A percentile compares a stretch with the other conserved stretches of the same genome.
Evolutionary conservation across 805 yeast genomes (phyloP).

Genomic region (Nakazawaea ishiwadae): DNA sequence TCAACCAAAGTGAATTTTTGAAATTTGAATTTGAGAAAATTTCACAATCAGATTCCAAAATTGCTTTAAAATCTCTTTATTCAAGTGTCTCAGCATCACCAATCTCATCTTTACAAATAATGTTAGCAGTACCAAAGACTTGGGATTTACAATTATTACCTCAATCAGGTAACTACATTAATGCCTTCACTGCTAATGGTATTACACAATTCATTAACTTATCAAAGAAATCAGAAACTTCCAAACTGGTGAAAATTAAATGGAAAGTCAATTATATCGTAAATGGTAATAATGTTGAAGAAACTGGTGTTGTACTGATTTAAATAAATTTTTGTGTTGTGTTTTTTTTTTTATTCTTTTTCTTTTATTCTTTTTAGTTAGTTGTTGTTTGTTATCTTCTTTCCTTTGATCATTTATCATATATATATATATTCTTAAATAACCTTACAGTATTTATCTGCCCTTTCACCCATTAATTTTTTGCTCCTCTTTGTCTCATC

Average conservation of each 20-base stretch:
- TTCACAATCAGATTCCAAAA: slow-evolving; percentile 30
- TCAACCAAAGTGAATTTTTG: slow-evolving; percentile 41
- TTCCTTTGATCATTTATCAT: too few relatives aligned
- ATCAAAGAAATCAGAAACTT: slow-evolving; percentile 25
- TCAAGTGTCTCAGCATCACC: slow-evolving; percentile 44
- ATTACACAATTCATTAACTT: slow-evolving; percentile 48
- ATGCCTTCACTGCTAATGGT: slow-evolving; percentile 42
- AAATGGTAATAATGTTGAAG: slow-evolving; percentile 45
- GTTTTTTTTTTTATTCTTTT: neutral
- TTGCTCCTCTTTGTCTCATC: too few relatives aligned
- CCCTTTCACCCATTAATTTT: too few relatives aligned
- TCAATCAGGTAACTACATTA: slow-evolving; percentile 52
- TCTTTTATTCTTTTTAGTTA: neutral
- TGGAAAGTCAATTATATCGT: slow-evolving; percentile 63
- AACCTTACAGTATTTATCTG: too few relatives aligned
- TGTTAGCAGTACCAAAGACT: slow-evolving; percentile 68
- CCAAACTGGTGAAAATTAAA: slow-evolving; percentile 55
- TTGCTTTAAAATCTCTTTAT: slow-evolving; percentile 43
- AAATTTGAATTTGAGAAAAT: slow-evolving; percentile 42
- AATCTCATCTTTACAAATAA: slow-evolving; percentile 48
- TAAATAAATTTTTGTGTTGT: neutral
- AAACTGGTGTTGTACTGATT: slow-evolving; percentile 45
- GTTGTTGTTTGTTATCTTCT: too few relatives aligned
- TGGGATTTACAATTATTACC: slow-evolving; percentile 56
- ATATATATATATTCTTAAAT: too few relatives aligned